Percentiles rank a stretch among this genome's conserved stretches.
These are phyloP conservation scores for Daldinia eschscholtzii DNA, from an alignment of 2,329 filamentous ascomycete genomes.

Conservation along the genomic window DNA sequence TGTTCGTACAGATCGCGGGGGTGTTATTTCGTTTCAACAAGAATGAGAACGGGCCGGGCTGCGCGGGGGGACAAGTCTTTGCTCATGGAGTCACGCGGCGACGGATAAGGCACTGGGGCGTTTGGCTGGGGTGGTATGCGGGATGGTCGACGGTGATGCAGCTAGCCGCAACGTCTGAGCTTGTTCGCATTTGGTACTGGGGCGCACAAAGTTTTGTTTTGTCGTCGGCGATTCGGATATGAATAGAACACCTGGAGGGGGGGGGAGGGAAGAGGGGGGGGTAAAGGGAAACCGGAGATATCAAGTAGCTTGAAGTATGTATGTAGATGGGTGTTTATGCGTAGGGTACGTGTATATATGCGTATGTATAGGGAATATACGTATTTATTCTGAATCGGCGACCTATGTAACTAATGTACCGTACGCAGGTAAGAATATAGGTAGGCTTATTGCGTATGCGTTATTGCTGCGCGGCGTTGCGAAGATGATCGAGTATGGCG, in stretches of 20 bases:
- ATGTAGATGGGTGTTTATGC: slow-evolving; percentile 19
- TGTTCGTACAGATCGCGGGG: slow-evolving; percentile 51
- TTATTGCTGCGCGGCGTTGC: slow-evolving; percentile 42
- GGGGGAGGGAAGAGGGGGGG: slow-evolving; percentile 12
- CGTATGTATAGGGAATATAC: slow-evolving; percentile 33
- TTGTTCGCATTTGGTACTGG: slow-evolving; percentile 54
- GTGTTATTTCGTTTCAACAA: slow-evolving; percentile 47
- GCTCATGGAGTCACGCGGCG: slow-evolving; percentile 55
- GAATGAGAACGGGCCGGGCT: slow-evolving; percentile 47
- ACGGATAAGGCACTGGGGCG: slow-evolving; percentile 55
- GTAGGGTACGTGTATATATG: slow-evolving; percentile 38
- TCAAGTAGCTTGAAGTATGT: slow-evolving; percentile 5
- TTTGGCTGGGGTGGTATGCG: slow-evolving; percentile 54
- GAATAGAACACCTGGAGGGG: slow-evolving; percentile 36
- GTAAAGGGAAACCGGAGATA: background rate
- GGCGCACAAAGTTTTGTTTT: slow-evolving; percentile 42
- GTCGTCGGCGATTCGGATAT: slow-evolving; percentile 51
- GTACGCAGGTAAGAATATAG: slow-evolving; percentile 21
- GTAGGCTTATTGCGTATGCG: slow-evolving; percentile 36
- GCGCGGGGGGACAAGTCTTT: slow-evolving; percentile 48
- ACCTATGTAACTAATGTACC: slow-evolving; percentile 39
- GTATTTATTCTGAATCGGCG: slow-evolving; percentile 36
- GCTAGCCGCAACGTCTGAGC: slow-evolving; percentile 54
- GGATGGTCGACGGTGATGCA: slow-evolving; percentile 56
- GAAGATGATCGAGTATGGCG: slow-evolving; percentile 41